Evolutionary conservation across 768 basidiomycete genomes (phyloP), one percentile per base, ranked within the genome.

Genomic region (Coprinellus aureogranulatus): DNA sequence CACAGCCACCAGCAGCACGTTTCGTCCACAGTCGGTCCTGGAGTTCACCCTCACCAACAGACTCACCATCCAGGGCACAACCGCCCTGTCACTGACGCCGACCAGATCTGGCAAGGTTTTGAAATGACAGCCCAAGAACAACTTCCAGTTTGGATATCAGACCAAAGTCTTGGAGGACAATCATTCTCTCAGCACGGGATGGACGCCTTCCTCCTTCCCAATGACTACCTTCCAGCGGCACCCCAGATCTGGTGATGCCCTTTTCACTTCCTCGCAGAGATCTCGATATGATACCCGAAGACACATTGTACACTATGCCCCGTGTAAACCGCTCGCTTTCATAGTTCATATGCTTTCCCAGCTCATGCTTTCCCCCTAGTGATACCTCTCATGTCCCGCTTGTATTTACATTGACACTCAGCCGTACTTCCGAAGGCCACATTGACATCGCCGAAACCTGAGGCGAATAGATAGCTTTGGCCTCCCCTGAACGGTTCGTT

Each of bases 111-210:
- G 84, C 82, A 87, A 52, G 87, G 85, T 28, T 87, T 91, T 64
- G 88, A 89, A 67, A 77, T 80, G 70, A 85, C 85, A 22, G 74
- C 87, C 12, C 86, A 77, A 58, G 89, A 90, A 65, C 89, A 90
- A 63, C 75, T 91, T 10, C 90, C 91, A 20, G 85, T 92, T 26
- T 93, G 90, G 90, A 84, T 92, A 45, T 89, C 90, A 34, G 91
- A 93, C 68, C 88, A 90, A 69, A 90, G 81, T 62, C 72, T 92
- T 1, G 91, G 90, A 45, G 90, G 89, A 49, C 82, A 75, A 64
- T 81, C 85, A 8, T 89, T 91, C 71, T 80, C 85, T 30, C 89
- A 90, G 68, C 82, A 89, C 64, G 91, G 92, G 60, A 90, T 93
- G 76, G 89, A 93, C 65, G 89, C 91, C 3, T 92, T 92, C 73